Evolutionary conservation across 495 filamentous ascomycete genomes (phyloP), one percentile per base, ranked within the genome.

Genomic region (Melanomma pulvis-pyrius): DNA sequence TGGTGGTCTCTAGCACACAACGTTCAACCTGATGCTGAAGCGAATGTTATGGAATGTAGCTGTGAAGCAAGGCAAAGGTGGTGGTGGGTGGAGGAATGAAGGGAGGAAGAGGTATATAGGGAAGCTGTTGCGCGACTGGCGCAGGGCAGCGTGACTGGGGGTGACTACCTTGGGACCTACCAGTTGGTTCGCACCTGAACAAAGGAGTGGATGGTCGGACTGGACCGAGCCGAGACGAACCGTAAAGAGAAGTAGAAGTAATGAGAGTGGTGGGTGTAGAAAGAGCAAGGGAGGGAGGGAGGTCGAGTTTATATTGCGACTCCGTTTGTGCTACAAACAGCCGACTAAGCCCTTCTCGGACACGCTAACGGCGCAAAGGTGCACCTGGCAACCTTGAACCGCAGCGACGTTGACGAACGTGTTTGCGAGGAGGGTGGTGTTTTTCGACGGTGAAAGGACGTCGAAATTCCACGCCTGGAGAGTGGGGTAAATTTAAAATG

Each of bases 21-120:
- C 22, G 57, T 25, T 60, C 39, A 26, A 51, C 24, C 8, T 21
- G 48, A 21, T 15, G 26, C 49, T 39, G n/a, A 47, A 65, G 48
- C 44, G 53, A 65, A 39, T 59, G 63, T 59, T 52, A 59, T 65
- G 53, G 63, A 59, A 59, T 59, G 55, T 22, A 65, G 51, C 32
- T 28, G 60, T 22, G 46, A 59, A 58, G 49, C 61, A 56, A 56
- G 61, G 61, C 28, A 39, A 25, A 41, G 8, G 34, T 17, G 8
- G 34, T 41, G 8, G 34, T 8, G 34, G 8, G 17, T 41, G 34
- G 17, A 41, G 34, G 34, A 8, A 41, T 41, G 34, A 8, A 17
- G n/a, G n/a, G n/a, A n/a, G n/a, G 34, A 41, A 41, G n/a, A n/a
- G n/a, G n/a, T n/a, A n/a, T 8, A 41, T 8, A 41, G 8, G 34